phyloP scores from a whole-genome alignment of 2,329 filamentous ascomycete genomes.

The Ophiocordyceps camponoti-floridani region DNA sequence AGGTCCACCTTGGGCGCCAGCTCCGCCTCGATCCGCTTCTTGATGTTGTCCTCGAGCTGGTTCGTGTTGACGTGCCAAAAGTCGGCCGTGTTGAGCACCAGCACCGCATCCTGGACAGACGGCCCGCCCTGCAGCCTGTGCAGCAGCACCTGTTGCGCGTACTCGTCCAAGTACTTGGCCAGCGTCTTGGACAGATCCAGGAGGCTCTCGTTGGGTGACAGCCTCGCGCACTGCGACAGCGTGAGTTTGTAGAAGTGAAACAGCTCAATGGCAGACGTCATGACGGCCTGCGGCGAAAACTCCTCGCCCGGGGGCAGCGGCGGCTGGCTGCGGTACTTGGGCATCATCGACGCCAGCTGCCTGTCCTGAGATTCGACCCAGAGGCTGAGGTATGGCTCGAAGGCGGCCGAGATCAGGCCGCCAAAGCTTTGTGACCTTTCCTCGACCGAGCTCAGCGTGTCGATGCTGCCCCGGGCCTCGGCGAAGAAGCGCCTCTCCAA shows the following conservation, averaged over 20 bases:
- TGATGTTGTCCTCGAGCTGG: slow-evolving; percentile 89
- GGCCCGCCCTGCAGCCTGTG: slow-evolving; percentile 44
- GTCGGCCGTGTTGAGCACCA: slow-evolving; percentile 90
- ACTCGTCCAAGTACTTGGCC: slow-evolving; percentile 86
- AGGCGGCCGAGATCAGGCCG: slow-evolving; percentile 86
- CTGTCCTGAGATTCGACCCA: slow-evolving; percentile 97
- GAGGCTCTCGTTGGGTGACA: slow-evolving; percentile 78
- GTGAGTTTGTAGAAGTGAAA: slow-evolving; percentile 95
- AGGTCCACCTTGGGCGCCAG: slow-evolving; percentile 64
- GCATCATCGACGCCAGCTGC: slow-evolving; percentile 67
- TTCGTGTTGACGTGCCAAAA: slow-evolving; percentile 92
- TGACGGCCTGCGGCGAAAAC: slow-evolving; percentile 77
- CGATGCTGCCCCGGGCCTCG: slow-evolving; percentile 62
- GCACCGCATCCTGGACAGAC: slow-evolving; percentile 55
- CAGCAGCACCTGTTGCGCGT: slow-evolving; percentile 81
- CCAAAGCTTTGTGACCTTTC: slow-evolving; percentile 64
- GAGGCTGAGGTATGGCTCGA: slow-evolving; percentile 88
- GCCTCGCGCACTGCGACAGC: slow-evolving; percentile 83
- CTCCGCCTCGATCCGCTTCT: slow-evolving; percentile 69
- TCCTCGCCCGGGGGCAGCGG: slow-evolving; percentile 74
- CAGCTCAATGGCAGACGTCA: slow-evolving; percentile 84
- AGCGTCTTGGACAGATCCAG: slow-evolving; percentile 73
- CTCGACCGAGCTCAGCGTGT: slow-evolving; percentile 68
- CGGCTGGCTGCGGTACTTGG: slow-evolving; percentile 70
- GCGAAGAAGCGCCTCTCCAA: slow-evolving; percentile 70